Evolutionary conservation across 306 rosid genomes (phyloP).

Genomic region (Castanea sativa): DNA sequence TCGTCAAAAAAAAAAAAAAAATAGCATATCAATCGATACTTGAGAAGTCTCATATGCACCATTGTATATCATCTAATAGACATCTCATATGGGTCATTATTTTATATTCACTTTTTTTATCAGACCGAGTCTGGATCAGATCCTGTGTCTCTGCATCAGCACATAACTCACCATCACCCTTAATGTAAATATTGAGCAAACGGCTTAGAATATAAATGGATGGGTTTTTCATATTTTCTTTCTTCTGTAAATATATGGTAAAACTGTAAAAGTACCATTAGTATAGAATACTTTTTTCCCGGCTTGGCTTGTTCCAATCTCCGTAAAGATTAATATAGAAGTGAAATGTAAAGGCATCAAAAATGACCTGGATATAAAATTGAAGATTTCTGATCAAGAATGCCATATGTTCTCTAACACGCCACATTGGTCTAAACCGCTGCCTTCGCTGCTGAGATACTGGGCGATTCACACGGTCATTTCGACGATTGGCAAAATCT

Average conservation of each 20-base stretch:
- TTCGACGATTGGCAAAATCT: conserved; percentile 63
- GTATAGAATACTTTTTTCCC: background rate
- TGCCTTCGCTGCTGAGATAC: conserved; percentile 55
- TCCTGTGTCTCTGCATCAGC: background rate
- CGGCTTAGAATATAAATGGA: background rate
- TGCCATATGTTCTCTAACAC: conserved; percentile 80
- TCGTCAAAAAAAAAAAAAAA: too few species aligned
- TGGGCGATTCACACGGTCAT: conserved; percentile 47
- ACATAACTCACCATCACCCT: background rate
- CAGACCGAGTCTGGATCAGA: background rate
- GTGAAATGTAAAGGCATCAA: conserved; percentile 14
- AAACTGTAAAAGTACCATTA: background rate
- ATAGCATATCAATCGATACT: background rate
- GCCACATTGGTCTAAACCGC: conserved; percentile 85
- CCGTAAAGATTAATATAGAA: background rate
- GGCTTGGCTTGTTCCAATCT: background rate
- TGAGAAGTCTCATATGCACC: background rate
- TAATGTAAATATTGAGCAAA: background rate
- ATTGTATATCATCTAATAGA: too few species aligned
- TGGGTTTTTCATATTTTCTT: background rate
- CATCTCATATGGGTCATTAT: background rate
- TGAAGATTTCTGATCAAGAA: conserved; percentile 97
- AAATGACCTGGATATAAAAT: conserved; percentile 85
- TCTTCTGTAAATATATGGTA: background rate
- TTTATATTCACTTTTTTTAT: background rate